A percentile compares a stretch with the other conserved stretches of the same genome.
Evolutionary conservation across 2,329 filamentous ascomycete species (phyloP).

Genomic region (Zymoseptoria pseudotritici): DNA sequence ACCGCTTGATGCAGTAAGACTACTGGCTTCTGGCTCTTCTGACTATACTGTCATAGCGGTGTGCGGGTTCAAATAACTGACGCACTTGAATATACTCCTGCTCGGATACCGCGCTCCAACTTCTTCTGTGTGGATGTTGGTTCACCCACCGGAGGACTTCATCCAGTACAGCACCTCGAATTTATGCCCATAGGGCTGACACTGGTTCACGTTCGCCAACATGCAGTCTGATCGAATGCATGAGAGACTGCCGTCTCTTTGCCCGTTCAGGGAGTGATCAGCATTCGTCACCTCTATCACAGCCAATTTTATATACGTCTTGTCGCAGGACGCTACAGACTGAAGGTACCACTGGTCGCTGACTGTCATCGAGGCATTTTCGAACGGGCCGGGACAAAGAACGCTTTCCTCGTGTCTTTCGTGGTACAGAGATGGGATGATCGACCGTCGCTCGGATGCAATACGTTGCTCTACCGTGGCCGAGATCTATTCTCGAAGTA

Average conservation of each 20-base stretch:
- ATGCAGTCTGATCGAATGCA: not conserved
- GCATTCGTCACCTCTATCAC: not conserved
- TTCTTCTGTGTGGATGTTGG: not conserved
- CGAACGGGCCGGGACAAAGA: not conserved
- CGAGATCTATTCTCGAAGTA: not conserved
- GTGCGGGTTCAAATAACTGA: not conserved
- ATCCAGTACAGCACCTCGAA: not conserved
- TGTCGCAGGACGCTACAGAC: not conserved
- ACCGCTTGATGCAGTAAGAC: not conserved
- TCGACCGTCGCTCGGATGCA: not conserved
- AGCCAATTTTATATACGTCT: not conserved
- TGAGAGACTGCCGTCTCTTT: not conserved
- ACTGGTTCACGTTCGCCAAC: not conserved
- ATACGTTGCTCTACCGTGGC: not conserved
- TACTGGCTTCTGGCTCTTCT: not conserved
- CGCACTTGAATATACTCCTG: not conserved
- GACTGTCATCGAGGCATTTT: not conserved
- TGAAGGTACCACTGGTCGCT: not conserved
- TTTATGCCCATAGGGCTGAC: not conserved
- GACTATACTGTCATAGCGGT: not conserved
- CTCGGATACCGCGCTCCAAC: not conserved
- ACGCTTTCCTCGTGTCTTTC: not conserved
- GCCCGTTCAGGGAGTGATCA: not conserved
- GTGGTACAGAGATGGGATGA: not conserved
- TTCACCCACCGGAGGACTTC: not conserved